phyloP scores from a whole-genome alignment of 2,329 filamentous ascomycete genomes.

The Colletotrichum sp. region DNA sequence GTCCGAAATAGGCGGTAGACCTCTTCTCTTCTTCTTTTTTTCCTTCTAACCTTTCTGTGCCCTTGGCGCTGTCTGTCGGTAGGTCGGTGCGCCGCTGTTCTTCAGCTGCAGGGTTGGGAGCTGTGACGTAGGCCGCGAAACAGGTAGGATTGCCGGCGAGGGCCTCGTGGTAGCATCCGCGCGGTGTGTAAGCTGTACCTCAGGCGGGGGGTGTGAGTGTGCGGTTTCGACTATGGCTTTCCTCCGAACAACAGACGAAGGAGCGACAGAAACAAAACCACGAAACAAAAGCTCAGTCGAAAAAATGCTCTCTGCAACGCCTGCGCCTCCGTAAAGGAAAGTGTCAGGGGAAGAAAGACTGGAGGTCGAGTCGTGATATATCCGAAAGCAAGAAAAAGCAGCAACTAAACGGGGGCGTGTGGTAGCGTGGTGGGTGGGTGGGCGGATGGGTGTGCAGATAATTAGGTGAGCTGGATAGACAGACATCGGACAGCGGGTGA shows the following conservation, averaged over 20 bases:
- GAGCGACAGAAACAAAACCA: neutral
- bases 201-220: neutral
- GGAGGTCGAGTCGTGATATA: neutral
- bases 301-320: neutral
- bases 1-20: neutral
- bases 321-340: neutral
- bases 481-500: neutral
- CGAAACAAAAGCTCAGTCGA: neutral
- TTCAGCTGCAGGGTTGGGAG: neutral
- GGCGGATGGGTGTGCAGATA: neutral
- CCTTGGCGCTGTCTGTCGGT: neutral
- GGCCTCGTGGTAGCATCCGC: neutral
- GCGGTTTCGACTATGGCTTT: neutral
- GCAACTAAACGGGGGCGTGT: neutral
- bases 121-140: constrained; percentile 13
- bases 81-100: neutral
- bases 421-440: neutral
- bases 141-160: neutral
- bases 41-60: neutral
- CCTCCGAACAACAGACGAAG: constrained; percentile 9
- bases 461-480: neutral
- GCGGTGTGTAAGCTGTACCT: neutral
- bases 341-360: neutral
- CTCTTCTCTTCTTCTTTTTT: neutral
- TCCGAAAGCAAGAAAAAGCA: neutral